Base-by-base conservation (phyloP, 805 yeast genomes). In the Kodamaea jinghongensis region DNA sequence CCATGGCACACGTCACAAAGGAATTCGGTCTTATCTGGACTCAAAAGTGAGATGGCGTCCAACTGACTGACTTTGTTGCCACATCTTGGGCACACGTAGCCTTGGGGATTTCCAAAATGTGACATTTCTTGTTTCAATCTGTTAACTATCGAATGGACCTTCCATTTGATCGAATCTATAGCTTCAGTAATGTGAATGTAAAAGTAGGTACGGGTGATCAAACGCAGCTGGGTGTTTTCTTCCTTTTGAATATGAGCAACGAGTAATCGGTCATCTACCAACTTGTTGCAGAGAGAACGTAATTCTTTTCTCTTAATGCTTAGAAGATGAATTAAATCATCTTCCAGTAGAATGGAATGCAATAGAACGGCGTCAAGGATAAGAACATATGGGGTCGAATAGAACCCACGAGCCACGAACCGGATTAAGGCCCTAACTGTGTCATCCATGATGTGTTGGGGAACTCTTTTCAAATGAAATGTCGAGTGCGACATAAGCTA, bases 101-200 rank as follows among this genome's bases (percentile, higher is more conserved):
- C 99, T 55, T 93, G 96, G 1, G 97, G 95, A 50, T 88, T 90
- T 17, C 88, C 81, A 52, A 83, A 86, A 47, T 81, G 85, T 37
- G 87, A 81, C 65, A 91, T 76, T 53, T 89, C 95, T 47, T 84
- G 86, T 55, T 87, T 87, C 41, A 90, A 71, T 39, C 73, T 60
- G 50, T 82, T 83, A 10, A 87, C 97, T 17, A 93, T 75, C 34
- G 86, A 78, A 59, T 91, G 96, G 43, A 91, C 86, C 56, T 90
- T 89, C 98, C 98, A 93, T 63, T 93, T 93, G 57, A 93, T 80
- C 3, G 96, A 80, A 64, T 93, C 99, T 29, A 93, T 86, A 0
- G 98, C 95, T 60, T 89, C 96, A 2, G 96, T 87, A 57, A 78
- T 79, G 56, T 88, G 96, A 39, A 91, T 82, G 60, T 78, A 93